These are phyloP conservation scores for Venturia oleaginea DNA, from an alignment of 2,329 filamentous ascomycete species.

Conservation along the genomic window DNA sequence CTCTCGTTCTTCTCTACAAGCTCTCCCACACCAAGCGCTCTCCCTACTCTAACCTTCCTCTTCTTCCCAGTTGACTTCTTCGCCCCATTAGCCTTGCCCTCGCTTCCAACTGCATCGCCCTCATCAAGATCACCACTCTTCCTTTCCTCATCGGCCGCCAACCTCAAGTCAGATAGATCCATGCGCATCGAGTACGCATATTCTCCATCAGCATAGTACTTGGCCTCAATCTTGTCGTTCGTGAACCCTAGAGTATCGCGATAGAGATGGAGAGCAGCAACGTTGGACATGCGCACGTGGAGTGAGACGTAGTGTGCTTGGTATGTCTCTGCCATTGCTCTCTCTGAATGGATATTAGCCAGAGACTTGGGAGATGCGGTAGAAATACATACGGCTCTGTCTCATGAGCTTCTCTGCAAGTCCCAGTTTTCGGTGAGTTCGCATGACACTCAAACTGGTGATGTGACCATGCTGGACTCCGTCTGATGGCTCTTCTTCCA, in stretches of 20 bases:
- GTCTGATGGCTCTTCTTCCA: conserved; percentile 95
- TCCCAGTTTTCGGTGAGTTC: conserved; percentile 81
- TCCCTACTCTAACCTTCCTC: conserved; percentile 78
- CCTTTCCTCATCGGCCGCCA: conserved; percentile 36
- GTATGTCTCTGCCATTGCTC: conserved; percentile 95
- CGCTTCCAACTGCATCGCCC: conserved; percentile 26
- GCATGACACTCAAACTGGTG: conserved; percentile 89
- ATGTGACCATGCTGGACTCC: conserved; percentile 93
- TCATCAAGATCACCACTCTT: conserved; percentile 26
- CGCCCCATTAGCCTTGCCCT: conserved; percentile 26
- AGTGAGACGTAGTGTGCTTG: conserved; percentile 86
- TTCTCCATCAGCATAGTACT: conserved; percentile 97
- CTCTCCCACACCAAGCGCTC: conserved; percentile 66
- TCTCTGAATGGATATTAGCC: conserved; percentile 44
- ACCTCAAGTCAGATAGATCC: conserved; percentile 55
- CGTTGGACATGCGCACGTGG: conserved; percentile 91
- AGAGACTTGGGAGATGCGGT: background rate
- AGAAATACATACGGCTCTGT: conserved; percentile 65
- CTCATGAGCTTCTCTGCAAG: conserved; percentile 97
- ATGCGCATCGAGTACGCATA: conserved; percentile 93
- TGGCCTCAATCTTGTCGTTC: conserved; percentile 74
- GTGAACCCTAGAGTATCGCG: conserved; percentile 84
- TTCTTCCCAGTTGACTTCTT: conserved; percentile 47
- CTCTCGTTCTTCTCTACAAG: conserved; percentile 64
- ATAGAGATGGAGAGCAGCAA: conserved; percentile 84